phyloP scores from a whole-genome alignment of 2,329 filamentous ascomycete species.

The Trichoderma afroharzianum region DNA sequence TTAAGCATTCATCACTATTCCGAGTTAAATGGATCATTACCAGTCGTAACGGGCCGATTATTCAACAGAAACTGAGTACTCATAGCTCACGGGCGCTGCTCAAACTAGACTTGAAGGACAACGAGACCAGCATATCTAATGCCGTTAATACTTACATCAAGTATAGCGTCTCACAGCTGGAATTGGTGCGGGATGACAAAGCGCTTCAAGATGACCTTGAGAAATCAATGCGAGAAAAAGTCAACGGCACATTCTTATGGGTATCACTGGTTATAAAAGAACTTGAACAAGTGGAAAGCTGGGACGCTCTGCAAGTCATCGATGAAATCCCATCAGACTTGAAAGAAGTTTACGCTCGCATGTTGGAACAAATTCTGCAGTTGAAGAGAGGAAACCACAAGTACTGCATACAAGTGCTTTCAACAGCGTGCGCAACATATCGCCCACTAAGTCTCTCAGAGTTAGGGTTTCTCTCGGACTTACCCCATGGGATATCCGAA shows the following conservation, averaged over 20 bases:
- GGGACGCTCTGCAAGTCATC: not conserved
- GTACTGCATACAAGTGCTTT: not conserved
- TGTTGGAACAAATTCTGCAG: not conserved
- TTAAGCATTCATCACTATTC: not conserved
- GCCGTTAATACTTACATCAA: not conserved
- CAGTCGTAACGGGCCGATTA: not conserved
- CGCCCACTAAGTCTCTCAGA: not conserved
- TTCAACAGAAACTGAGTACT: not conserved
- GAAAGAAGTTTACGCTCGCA: not conserved
- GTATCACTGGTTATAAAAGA: not conserved
- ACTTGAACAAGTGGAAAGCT: not conserved
- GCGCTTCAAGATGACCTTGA: not conserved
- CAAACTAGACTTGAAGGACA: not conserved
- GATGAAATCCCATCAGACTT: not conserved
- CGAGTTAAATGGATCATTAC: not conserved
- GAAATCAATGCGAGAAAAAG: not conserved
- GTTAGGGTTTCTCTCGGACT: not conserved
- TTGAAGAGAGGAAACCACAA: not conserved
- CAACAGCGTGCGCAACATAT: not conserved
- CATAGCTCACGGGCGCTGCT: not conserved
- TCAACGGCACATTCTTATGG: not conserved
- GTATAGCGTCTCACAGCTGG: not conserved
- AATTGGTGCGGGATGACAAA: not conserved
- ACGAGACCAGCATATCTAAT: not conserved
- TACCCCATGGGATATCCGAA: not conserved